Base-by-base conservation (phyloP, 306 rosid species). In the Rosa rugosa region DNA sequence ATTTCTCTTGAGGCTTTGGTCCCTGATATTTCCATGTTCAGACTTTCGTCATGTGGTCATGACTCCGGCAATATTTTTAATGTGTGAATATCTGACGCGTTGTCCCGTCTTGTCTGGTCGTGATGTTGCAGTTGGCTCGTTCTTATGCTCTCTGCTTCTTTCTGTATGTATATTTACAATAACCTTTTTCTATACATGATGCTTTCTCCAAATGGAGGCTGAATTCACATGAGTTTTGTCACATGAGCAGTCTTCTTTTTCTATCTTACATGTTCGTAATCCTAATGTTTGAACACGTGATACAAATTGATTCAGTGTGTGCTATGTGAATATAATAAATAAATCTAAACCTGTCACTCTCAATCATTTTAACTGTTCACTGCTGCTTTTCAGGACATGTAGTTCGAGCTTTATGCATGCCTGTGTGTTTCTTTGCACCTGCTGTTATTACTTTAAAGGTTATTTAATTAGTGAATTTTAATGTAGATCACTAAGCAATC, bases 1-100 rank as follows among this genome's bases (percentile, higher is more conserved):
- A 80, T 87, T 87, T 82, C 99, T 95, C 85, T 78, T 95, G 82
- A 92, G 93, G 77, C 90, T 95, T 79, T 95, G 98, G 99, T 87
- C 98, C 79, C 81, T 85, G 88, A 86, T 90, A 88, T 93, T 86
- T 88, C 91, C 99, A 70, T 90, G 94, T 88, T 90, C 99, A 3
- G 99, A 95, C 83, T 93, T 87, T 76, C 90, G 97, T 79, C 99
- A 93, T 76, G 93, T 85, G 72, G 99, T 95, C 83, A 89, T 93
- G 90, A 93, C 98, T 17, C 98, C 96, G 11, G 91, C 86, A 73
- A 72, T 86, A 77, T 72, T 93, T 50, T 83, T 95, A 83, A 89
- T 95, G 87, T 93, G 94, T 77, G 99, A 95, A 87, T 90, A 91
- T 86, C 90, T 95, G 77, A 87, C 83, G 86, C 99, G 98, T 76